Percentiles rank a stretch among this genome's conserved stretches.
Conservation (phyloP, 2,329 filamentous ascomycete genomes). For the Malbranchea cinnamomea region DNA sequence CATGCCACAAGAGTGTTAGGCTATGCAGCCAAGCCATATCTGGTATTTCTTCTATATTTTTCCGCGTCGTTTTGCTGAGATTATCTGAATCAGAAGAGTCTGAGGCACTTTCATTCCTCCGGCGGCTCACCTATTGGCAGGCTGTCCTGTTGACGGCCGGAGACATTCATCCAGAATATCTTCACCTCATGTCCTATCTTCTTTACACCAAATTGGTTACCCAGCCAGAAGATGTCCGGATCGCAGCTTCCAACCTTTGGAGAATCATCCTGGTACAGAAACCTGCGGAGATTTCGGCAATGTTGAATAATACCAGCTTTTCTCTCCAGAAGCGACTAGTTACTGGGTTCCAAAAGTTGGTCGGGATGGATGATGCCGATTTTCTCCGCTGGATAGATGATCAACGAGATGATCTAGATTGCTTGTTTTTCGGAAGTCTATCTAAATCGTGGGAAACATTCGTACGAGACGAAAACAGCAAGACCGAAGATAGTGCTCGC, state of each 20-base stretch:
- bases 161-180: slow-evolving; percentile 62
- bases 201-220: slow-evolving; percentile 81
- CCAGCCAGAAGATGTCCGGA: slow-evolving; percentile 47
- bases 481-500: slow-evolving; percentile 60
- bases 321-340: slow-evolving; percentile 57
- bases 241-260: slow-evolving; percentile 70
- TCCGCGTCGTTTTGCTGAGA: slow-evolving; percentile 63
- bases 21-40: slow-evolving; percentile 73
- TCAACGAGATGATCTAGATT: slow-evolving; percentile 62
- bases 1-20: slow-evolving; percentile 70
- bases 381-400: slow-evolving; percentile 82
- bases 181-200: slow-evolving; percentile 80
- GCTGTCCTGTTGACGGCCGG: slow-evolving; percentile 70
- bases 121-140: slow-evolving; percentile 90
- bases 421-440: slow-evolving; percentile 66
- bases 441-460: slow-evolving; percentile 81
- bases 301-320: slow-evolving; percentile 58
- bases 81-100: slow-evolving; percentile 68
- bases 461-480: slow-evolving; percentile 65
- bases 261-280: slow-evolving; percentile 91
- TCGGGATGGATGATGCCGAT: slow-evolving; percentile 74
- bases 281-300: slow-evolving; percentile 59
- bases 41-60: slow-evolving; percentile 60
- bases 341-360: slow-evolving; percentile 66
- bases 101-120: slow-evolving; percentile 57